These are phyloP conservation scores for Acanthamoeba polyphaga DNA, from an alignment of 208 protist genomes.

Conservation along the genomic window DNA sequence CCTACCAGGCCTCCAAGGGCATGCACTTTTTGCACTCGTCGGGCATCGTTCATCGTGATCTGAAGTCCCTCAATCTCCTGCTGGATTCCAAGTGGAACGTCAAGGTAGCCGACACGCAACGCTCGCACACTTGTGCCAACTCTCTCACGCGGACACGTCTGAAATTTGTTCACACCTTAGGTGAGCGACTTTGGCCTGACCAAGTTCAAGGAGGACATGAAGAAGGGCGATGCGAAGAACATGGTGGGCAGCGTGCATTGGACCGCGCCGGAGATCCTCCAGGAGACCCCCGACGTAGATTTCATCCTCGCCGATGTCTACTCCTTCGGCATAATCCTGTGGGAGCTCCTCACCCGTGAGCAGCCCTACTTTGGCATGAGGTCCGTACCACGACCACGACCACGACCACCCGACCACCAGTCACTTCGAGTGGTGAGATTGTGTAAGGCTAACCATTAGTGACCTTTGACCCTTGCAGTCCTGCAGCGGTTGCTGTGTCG, in stretches of 20 bases:
- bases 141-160: conserved; percentile 69
- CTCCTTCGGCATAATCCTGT: conserved; percentile 75
- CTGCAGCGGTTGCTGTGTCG: conserved; percentile 11
- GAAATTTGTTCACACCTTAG: background rate
- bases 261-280: background rate
- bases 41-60: too few relatives aligned
- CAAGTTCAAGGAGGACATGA: conserved; percentile 45
- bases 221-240: background rate
- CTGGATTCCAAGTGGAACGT: too few relatives aligned
- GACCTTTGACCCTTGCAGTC: background rate
- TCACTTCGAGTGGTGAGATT: too few relatives aligned
- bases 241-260: background rate
- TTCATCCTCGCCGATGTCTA: conserved; percentile 77
- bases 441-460: background rate
- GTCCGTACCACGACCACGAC: background rate
- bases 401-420: too few relatives aligned
- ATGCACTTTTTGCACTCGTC: too few relatives aligned
- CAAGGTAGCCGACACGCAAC: too few relatives aligned
- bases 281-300: background rate
- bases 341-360: background rate
- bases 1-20: background rate
- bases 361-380: conserved; percentile 6
- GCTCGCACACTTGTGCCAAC: conserved; percentile 9
- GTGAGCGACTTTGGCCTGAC: conserved; percentile 60
- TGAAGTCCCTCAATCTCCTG: too few relatives aligned